Percentiles rank a stretch among this genome's conserved stretches.
Conservation (phyloP, 495 filamentous ascomycete genomes). For the Bombardia bombarda region DNA sequence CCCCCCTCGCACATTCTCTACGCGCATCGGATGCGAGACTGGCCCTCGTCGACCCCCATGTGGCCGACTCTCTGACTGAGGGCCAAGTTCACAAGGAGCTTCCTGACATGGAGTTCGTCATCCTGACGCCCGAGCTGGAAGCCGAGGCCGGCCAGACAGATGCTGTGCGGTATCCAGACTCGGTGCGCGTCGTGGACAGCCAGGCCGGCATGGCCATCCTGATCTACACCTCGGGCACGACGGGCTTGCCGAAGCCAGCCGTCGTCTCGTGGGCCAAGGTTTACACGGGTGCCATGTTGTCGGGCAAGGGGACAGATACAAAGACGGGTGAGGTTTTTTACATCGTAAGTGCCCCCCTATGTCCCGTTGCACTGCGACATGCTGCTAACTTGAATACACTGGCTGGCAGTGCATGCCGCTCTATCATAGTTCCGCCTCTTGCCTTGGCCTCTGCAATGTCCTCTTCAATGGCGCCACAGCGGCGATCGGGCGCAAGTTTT, state of each 20-base stretch:
- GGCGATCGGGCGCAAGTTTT: conserved; percentile 74
- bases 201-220: conserved; percentile 59
- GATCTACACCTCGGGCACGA: conserved; percentile 84
- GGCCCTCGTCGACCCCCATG: conserved; percentile 72
- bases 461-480: conserved; percentile 54
- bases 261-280: conserved; percentile 72
- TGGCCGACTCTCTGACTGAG: conserved; percentile 38
- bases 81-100: conserved; percentile 30
- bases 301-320: conserved; percentile 46
- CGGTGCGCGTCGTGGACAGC: conserved; percentile 43
- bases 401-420: conserved; percentile 72
- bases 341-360: conserved; percentile 46
- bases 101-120: conserved; percentile 45
- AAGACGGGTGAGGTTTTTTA: conserved; percentile 61
- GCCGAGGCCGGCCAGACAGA: conserved; percentile 44
- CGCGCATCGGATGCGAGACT: conserved; percentile 76
- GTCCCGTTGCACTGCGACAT: neutral
- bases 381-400: neutral
- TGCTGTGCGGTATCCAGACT: conserved; percentile 52
- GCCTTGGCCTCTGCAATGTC: conserved; percentile 56
- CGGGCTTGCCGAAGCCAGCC: conserved; percentile 85
- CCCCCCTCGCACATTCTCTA: conserved; percentile 33
- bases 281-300: conserved; percentile 44
- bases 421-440: conserved; percentile 75
- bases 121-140: conserved; percentile 52